Percentiles rank a stretch among this genome's conserved stretches.
Evolutionary conservation across 192 early-diverging fungal species (phyloP).

Genomic region (Rhizophlyctis rosea): DNA sequence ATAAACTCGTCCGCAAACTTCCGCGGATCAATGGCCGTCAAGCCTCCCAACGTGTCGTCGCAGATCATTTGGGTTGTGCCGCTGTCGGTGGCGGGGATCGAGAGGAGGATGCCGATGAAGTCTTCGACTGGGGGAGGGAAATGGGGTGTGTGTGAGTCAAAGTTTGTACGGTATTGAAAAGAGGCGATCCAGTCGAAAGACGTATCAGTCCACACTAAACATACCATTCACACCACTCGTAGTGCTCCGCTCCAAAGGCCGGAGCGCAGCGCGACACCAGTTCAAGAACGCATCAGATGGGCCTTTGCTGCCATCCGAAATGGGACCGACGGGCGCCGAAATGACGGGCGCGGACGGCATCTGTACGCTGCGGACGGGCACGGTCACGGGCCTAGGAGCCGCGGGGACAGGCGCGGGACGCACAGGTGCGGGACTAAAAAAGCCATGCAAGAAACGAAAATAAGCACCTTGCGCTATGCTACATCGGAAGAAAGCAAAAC

Average conservation of each 20-base stretch:
- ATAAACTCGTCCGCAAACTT: conserved; percentile 57
- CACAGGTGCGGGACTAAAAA: conserved; percentile 14
- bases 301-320: conserved; percentile 1
- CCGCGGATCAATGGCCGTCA: conserved; percentile 55
- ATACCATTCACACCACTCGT: conserved; percentile 42
- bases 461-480: background rate
- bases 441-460: too few relatives aligned
- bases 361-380: background rate
- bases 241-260: conserved; percentile 33
- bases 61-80: conserved; percentile 44
- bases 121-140: conserved; percentile 44
- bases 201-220: conserved; percentile 9
- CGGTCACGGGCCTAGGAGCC: conserved; percentile 13
- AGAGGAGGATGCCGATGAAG: conserved; percentile 51
- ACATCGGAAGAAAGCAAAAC: background rate
- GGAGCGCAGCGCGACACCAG: conserved; percentile 44
- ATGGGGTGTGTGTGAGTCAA: background rate
- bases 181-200: too few relatives aligned
- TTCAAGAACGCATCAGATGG: conserved; percentile 31
- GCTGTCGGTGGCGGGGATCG: conserved; percentile 36
- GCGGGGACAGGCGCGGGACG: conserved; percentile 11
- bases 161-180: too few relatives aligned
- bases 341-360: conserved; percentile 7
- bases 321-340: conserved; percentile 1
- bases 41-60: conserved; percentile 51